Evolutionary conservation across 495 filamentous ascomycete genomes (phyloP).

Genomic region (Talaromyces stipitatus): DNA sequence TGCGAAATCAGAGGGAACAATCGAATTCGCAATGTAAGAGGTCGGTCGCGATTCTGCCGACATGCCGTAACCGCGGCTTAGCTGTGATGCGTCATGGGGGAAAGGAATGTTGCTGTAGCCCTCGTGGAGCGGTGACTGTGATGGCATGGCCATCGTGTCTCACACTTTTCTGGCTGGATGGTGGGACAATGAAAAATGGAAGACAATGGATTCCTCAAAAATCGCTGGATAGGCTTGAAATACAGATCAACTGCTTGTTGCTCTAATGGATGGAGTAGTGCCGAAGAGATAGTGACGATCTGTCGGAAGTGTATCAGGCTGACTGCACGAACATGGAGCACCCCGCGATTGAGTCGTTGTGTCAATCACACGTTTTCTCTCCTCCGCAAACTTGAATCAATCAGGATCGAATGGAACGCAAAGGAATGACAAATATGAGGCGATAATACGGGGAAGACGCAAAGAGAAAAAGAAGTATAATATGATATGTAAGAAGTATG

Average conservation of each 20-base stretch:
- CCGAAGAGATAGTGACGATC: neutral
- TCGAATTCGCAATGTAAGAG: slow-evolving; percentile 29
- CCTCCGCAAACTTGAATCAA: neutral
- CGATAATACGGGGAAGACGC: neutral
- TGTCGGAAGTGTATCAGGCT: neutral
- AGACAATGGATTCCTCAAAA: neutral
- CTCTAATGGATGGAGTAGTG: no score
- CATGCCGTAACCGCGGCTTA: slow-evolving; percentile 25
- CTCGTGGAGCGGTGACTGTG: slow-evolving; percentile 38
- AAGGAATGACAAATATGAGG: neutral
- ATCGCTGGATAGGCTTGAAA: neutral
- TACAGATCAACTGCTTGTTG: neutral
- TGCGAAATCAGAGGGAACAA: slow-evolving; percentile 18
- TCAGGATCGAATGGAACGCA: neutral
- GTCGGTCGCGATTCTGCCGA: slow-evolving; percentile 30
- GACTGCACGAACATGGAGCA: neutral
- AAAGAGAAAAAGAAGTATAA: neutral
- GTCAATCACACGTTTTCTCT: neutral
- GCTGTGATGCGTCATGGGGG: slow-evolving; percentile 17
- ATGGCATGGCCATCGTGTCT: slow-evolving; percentile 32
- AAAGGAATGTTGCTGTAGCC: slow-evolving; percentile 25
- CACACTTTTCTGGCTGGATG: neutral
- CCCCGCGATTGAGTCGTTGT: neutral
- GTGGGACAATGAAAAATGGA: neutral
- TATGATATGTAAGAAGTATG: neutral